A percentile compares a stretch with the other conserved stretches of the same genome.
Conservation (phyloP, 148 eudicot genomes). For the Rhododendron molle region DNA sequence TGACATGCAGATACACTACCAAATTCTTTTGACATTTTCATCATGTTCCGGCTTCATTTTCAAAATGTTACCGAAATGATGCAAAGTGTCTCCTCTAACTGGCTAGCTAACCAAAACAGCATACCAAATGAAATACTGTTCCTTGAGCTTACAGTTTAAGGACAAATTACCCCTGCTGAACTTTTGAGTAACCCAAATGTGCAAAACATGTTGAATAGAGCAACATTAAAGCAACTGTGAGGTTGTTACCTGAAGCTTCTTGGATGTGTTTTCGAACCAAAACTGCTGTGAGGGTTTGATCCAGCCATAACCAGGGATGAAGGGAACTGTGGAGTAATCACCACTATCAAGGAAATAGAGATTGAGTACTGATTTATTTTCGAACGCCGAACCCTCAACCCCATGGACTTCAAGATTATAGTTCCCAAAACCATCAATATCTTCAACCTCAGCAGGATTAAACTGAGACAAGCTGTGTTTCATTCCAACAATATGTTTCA, state of each 20-base stretch:
- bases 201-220: neutral
- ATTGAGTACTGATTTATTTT: conserved; percentile 76
- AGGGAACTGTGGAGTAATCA: conserved; percentile 75
- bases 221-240: neutral
- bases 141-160: neutral
- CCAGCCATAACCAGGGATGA: conserved; percentile 78
- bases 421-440: conserved; percentile 88
- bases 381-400: conserved; percentile 48
- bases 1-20: neutral
- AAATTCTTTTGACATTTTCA: neutral
- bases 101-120: neutral
- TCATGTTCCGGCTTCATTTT: neutral
- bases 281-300: conserved; percentile 85
- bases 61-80: neutral
- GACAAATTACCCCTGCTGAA: neutral
- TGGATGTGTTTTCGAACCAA: conserved; percentile 73
- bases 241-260: conserved; percentile 50
- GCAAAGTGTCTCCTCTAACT: neutral
- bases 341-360: conserved; percentile 92
- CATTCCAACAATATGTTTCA: conserved; percentile 72
- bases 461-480: conserved; percentile 62
- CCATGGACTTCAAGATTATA: conserved; percentile 85
- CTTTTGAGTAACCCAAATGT: neutral
- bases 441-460: conserved; percentile 49
- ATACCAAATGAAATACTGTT: neutral